Evolutionary conservation across 345 rosid genomes (phyloP).

Genomic region (Angophora floribunda): DNA sequence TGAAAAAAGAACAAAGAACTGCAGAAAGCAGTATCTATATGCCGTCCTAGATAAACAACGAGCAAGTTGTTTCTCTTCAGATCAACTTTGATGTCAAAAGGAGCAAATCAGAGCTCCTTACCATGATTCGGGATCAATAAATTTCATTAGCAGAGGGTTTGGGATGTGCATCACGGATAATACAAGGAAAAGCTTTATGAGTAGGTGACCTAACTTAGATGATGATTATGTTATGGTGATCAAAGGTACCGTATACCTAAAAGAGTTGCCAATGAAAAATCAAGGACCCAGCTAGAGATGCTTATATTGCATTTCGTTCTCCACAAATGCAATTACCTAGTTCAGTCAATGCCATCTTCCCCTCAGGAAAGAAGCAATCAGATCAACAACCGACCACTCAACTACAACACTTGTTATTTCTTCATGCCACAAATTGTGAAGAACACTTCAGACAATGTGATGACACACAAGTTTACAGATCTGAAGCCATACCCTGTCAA

Average conservation of each 20-base stretch:
- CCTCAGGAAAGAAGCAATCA: neutral
- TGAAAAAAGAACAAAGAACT: neutral
- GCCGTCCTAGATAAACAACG: neutral
- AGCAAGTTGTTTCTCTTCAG: neutral
- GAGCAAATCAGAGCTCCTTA: neutral
- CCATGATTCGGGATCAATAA: neutral
- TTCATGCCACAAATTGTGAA: neutral
- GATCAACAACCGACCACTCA: neutral
- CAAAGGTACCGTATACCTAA: neutral
- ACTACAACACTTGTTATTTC: neutral
- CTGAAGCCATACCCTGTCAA: slow-evolving; percentile 52
- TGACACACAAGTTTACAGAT: neutral
- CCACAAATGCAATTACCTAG: neutral
- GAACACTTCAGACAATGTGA: neutral
- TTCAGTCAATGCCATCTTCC: neutral
- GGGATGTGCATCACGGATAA: neutral
- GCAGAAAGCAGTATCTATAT: neutral
- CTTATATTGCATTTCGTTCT: neutral
- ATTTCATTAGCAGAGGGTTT: neutral
- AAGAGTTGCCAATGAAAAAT: neutral
- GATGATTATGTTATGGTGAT: neutral
- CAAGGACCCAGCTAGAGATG: neutral
- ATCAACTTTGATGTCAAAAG: neutral
- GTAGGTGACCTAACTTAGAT: neutral
- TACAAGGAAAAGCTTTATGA: neutral